Conservation (phyloP, 2,329 filamentous ascomycete genomes). For the Ceratocystis lukuohia region DNA sequence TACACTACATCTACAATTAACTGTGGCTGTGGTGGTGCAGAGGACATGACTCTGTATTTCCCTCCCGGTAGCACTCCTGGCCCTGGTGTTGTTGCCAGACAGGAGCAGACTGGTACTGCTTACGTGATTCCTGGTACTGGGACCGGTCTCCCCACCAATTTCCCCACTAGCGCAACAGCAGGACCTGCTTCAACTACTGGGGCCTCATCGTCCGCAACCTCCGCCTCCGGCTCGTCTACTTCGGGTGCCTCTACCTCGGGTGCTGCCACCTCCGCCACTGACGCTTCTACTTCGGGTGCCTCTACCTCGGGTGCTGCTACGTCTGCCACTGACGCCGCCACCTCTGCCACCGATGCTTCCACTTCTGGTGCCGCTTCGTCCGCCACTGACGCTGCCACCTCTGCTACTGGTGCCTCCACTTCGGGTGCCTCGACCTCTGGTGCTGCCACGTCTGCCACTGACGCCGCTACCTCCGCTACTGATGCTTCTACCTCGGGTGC, state of each 20-base stretch:
- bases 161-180: constrained; percentile 1
- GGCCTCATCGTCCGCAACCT: background rate
- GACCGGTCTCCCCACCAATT: background rate
- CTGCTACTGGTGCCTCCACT: background rate
- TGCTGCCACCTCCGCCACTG: background rate
- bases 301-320: background rate
- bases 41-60: constrained; percentile 15
- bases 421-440: background rate
- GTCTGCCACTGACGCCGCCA: background rate
- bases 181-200: background rate
- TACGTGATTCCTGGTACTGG: constrained; percentile 7
- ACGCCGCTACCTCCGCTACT: background rate
- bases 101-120: constrained; percentile 12
- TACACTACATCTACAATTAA: constrained; percentile 10
- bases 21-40: constrained; percentile 11
- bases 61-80: constrained; percentile 11
- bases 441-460: background rate
- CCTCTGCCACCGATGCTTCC: background rate
- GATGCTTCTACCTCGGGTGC: background rate
- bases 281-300: background rate
- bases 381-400: background rate
- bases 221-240: background rate
- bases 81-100: constrained; percentile 3
- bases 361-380: background rate
- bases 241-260: background rate